A percentile compares a stretch with the other conserved stretches of the same genome.
phyloP scores from a whole-genome alignment of 139 green algal species.

The Chlamydomonas sp. region DNA sequence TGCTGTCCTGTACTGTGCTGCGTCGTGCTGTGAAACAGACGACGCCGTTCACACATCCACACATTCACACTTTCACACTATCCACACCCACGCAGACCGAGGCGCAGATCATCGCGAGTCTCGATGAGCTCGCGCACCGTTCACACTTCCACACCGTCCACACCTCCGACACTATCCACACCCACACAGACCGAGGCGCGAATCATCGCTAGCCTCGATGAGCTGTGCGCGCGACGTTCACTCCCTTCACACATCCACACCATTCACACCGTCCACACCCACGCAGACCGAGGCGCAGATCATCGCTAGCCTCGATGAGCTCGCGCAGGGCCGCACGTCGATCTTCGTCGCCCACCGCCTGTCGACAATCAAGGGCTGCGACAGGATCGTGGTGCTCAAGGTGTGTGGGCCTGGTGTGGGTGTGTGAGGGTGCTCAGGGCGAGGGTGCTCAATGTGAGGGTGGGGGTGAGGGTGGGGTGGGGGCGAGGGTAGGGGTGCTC shows the following conservation, averaged over 20 bases:
- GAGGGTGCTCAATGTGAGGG: too few relatives aligned
- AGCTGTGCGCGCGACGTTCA: slow-evolving; percentile 6
- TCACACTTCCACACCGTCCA: background rate
- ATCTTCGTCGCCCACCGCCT: slow-evolving; percentile 94
- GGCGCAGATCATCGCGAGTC: slow-evolving; percentile 53
- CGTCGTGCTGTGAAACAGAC: too few relatives aligned
- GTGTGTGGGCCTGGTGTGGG: too few relatives aligned
- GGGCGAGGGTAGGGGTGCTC: too few relatives aligned
- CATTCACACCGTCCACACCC: background rate
- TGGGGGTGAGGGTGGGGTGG: too few relatives aligned
- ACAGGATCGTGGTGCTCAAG: slow-evolving; percentile 11
- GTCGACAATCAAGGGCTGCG: slow-evolving; percentile 46
- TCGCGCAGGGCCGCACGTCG: slow-evolving; percentile 62
- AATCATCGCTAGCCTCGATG: slow-evolving; percentile 22
- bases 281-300: slow-evolving; percentile 33
- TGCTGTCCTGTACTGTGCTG: too few relatives aligned
- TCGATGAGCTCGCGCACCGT: slow-evolving; percentile 52
- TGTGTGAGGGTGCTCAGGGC: too few relatives aligned
- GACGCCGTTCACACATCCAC: background rate
- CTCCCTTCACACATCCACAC: background rate
- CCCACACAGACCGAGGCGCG: background rate
- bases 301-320: slow-evolving; percentile 57
- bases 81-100: slow-evolving; percentile 1
- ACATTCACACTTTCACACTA: background rate
- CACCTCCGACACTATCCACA: background rate